These are phyloP conservation scores for Solanum appendiculatum DNA, from an alignment of 257 asterid genomes.

Conservation along the genomic window DNA sequence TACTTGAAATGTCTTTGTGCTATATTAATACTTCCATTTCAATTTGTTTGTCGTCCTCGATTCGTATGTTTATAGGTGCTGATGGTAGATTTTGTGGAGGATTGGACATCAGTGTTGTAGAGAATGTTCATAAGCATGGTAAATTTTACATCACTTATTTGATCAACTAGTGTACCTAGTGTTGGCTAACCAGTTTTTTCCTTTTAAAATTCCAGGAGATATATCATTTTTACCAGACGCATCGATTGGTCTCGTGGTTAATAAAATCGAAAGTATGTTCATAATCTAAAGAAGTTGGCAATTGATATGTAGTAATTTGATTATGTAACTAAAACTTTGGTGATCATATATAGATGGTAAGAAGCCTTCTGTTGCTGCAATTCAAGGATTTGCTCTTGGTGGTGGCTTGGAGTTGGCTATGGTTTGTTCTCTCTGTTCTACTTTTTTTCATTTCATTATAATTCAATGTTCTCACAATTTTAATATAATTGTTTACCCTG, in stretches of 20 bases:
- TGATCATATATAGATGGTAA: conserved; percentile 26
- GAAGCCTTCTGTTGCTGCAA: conserved; percentile 64
- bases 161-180: neutral
- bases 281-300: neutral
- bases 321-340: neutral
- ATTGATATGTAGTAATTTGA: neutral
- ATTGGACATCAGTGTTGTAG: neutral
- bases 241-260: conserved; percentile 26
- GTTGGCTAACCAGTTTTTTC: neutral
- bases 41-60: neutral
- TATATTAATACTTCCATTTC: neutral
- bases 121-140: conserved; percentile 3
- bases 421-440: conserved; percentile 22
- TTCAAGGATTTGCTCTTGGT: conserved; percentile 57
- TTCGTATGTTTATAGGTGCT: neutral
- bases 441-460: neutral
- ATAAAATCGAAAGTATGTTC: conserved; percentile 38
- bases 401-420: conserved; percentile 63
- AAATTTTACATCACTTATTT: neutral
- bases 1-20: neutral
- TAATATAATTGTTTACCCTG: neutral
- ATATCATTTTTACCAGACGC: neutral
- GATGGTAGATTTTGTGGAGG: conserved; percentile 5
- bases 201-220: neutral
- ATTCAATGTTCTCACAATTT: neutral